Evolutionary conservation across 805 yeast genomes (phyloP).

Genomic region (Saccharomycopsis synnaedendra): DNA sequence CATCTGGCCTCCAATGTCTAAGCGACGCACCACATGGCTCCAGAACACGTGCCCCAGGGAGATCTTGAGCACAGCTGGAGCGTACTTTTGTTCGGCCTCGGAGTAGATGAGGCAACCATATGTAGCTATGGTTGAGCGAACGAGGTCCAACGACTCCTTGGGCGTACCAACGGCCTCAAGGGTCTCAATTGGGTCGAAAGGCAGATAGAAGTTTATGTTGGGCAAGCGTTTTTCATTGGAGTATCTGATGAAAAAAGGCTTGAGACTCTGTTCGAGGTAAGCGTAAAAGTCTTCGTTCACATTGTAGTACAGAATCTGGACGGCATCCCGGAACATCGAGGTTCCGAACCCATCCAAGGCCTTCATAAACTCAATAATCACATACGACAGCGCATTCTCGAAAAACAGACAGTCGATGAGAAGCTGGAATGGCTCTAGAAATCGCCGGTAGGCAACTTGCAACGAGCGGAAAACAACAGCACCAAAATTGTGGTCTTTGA

Average conservation of each 20-base stretch:
- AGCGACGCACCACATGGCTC: slow-evolving; percentile 4
- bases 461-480: slow-evolving; percentile 43
- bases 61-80: slow-evolving; percentile 52
- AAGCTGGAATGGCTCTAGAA: slow-evolving; percentile 55
- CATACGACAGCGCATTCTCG: slow-evolving; percentile 17
- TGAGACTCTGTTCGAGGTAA: background rate
- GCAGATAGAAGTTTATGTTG: slow-evolving; percentile 3
- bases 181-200: slow-evolving; percentile 29
- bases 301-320: slow-evolving; percentile 4
- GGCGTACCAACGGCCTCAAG: slow-evolving; percentile 35
- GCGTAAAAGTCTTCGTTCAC: background rate
- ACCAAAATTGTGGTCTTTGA: slow-evolving; percentile 3
- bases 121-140: slow-evolving; percentile 28
- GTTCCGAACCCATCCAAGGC: background rate
- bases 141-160: slow-evolving; percentile 28
- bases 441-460: slow-evolving; percentile 58
- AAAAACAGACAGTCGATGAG: slow-evolving; percentile 64
- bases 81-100: slow-evolving; percentile 33
- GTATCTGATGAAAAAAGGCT: background rate
- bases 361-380: background rate
- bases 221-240: background rate
- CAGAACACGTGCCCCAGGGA: slow-evolving; percentile 33
- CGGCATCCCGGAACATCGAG: slow-evolving; percentile 1
- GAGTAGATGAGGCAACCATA: slow-evolving; percentile 44
- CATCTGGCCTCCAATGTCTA: slow-evolving; percentile 24